A percentile compares a stretch with the other conserved stretches of the same genome.
These are phyloP conservation scores for Penicillium sp. DNA, from an alignment of 2,329 filamentous ascomycete genomes.

Conservation along the genomic window DNA sequence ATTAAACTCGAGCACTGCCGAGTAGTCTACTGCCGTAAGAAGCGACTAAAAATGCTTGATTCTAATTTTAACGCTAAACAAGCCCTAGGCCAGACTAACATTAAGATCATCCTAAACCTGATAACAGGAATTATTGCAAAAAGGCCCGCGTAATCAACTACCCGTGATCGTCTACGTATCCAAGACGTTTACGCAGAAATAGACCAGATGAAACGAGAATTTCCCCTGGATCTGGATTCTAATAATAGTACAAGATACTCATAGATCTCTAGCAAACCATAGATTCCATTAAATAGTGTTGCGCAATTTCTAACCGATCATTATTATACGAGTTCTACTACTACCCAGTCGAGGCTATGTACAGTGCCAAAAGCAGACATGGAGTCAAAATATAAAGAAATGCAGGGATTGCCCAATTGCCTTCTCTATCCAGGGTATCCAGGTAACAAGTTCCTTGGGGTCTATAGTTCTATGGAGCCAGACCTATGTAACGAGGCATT, in stretches of 20 bases:
- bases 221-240: not conserved
- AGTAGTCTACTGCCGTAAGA: not conserved
- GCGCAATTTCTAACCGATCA: not conserved
- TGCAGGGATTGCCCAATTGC: not conserved
- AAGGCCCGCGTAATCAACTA: not conserved
- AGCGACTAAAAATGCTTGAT: not conserved
- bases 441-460: too few species aligned
- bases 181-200: not conserved
- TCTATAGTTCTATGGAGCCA: too few species aligned
- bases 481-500: not conserved
- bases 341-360: not conserved
- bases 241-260: not conserved
- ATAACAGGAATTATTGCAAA: not conserved
- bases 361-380: not conserved
- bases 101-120: not conserved
- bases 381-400: too few species aligned
- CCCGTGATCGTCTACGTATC: not conserved
- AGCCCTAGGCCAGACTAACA: not conserved
- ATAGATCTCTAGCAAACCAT: too few species aligned
- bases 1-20: not conserved
- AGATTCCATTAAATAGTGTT: not conserved
- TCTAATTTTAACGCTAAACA: not conserved
- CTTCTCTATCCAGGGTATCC: not conserved
- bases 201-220: not conserved
- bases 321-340: too few species aligned